These are phyloP conservation scores for Begonia masoniana DNA, from an alignment of 306 rosid genomes.

Conservation along the genomic window DNA sequence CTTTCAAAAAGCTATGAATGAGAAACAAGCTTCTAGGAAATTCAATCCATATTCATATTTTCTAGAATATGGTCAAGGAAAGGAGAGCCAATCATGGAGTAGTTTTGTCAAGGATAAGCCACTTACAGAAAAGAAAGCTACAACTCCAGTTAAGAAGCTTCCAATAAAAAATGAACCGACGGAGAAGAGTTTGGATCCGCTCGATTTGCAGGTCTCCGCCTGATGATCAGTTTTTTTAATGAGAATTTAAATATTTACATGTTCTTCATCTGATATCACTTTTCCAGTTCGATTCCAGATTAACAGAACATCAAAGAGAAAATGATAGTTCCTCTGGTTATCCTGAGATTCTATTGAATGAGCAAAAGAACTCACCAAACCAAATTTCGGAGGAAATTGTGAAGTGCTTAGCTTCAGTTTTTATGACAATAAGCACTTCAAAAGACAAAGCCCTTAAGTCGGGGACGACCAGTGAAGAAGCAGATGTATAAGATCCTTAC, in stretches of 20 bases:
- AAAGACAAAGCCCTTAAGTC: conserved; percentile 31
- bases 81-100: conserved; percentile 46
- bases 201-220: conserved; percentile 38
- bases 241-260: conserved; percentile 1
- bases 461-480: conserved; percentile 19
- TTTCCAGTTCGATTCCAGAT: conserved; percentile 48
- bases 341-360: conserved; percentile 23
- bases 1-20: conserved; percentile 17
- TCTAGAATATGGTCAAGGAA: conserved; percentile 50
- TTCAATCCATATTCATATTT: conserved; percentile 25
- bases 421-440: conserved; percentile 38
- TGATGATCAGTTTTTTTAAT: conserved; percentile 1
- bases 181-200: conserved; percentile 32
- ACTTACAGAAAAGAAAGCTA: conserved; percentile 48
- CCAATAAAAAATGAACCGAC: conserved; percentile 34
- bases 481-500: conserved; percentile 63
- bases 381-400: conserved; percentile 66
- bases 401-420: conserved; percentile 56
- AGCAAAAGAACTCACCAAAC: conserved; percentile 41
- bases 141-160: conserved; percentile 40
- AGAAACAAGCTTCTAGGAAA: conserved; percentile 30
- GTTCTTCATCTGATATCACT: conserved; percentile 4
- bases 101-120: conserved; percentile 16
- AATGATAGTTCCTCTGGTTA: conserved; percentile 31
- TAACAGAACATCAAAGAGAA: conserved; percentile 43